phyloP scores from a whole-genome alignment of 768 basidiomycete species.

The Termitomyces sp. region DNA sequence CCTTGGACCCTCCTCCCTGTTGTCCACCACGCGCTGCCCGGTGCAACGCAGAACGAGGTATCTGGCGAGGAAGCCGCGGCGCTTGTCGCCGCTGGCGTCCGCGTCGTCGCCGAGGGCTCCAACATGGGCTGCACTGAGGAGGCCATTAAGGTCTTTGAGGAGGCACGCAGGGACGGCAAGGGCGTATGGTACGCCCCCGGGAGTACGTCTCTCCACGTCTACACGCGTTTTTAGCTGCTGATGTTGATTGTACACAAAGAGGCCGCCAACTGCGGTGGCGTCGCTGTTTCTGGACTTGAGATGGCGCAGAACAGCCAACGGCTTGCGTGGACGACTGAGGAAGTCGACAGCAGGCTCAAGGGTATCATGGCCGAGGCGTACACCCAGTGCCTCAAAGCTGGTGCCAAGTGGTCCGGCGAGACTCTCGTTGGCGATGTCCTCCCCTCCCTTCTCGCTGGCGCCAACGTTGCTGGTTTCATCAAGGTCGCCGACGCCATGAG shows the following conservation, averaged over 20 bases:
- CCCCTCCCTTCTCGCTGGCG: constrained; percentile 55
- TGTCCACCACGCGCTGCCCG: constrained; percentile 63
- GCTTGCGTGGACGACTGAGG: constrained; percentile 54
- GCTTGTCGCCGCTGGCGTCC: constrained; percentile 60
- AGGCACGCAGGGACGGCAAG: constrained; percentile 43
- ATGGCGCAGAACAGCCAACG: constrained; percentile 76
- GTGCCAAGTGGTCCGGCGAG: constrained; percentile 52
- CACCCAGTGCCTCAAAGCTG: constrained; percentile 50
- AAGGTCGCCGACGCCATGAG: constrained; percentile 71
- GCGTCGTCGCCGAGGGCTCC: constrained; percentile 72
- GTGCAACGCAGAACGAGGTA: constrained; percentile 70
- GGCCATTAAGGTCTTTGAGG: constrained; percentile 70
- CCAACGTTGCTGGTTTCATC: constrained; percentile 71
- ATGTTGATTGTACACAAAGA: constrained; percentile 27
- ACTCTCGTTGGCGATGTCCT: constrained; percentile 32
- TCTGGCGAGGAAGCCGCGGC: constrained; percentile 65
- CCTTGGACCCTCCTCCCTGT: constrained; percentile 62
- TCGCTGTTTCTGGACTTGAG: constrained; percentile 73
- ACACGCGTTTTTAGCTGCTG: neutral
- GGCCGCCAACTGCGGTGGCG: constrained; percentile 67
- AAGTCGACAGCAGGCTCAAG: constrained; percentile 67
- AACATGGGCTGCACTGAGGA: constrained; percentile 76
- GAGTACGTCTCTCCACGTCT: constrained; percentile 38
- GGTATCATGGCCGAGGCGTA: constrained; percentile 68
- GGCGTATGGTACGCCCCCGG: constrained; percentile 72